phyloP scores from a whole-genome alignment of 148 eudicot species.

The Camellia lanceoleosa region DNA sequence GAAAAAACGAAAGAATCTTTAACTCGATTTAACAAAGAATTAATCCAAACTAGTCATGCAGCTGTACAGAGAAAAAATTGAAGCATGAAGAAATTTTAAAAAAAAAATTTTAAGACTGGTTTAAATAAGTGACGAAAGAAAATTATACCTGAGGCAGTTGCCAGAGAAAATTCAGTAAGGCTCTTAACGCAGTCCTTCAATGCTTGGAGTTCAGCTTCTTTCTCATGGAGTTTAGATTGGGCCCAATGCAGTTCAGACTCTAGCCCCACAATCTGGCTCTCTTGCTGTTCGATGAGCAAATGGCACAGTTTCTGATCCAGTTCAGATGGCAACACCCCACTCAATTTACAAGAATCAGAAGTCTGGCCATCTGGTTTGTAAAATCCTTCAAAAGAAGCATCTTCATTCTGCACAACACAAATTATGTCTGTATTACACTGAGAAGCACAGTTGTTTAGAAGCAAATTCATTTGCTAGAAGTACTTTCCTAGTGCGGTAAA shows the following conservation, averaged over 20 bases:
- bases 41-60: not conserved
- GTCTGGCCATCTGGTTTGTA: conserved; percentile 18
- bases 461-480: not conserved
- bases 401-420: conserved; percentile 24
- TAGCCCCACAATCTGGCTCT: conserved; percentile 53
- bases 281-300: conserved; percentile 59
- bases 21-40: not conserved
- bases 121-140: not conserved
- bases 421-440: not conserved
- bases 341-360: conserved; percentile 21
- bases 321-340: conserved; percentile 49
- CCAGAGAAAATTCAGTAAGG: conserved; percentile 53
- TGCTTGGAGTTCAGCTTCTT: conserved; percentile 69
- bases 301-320: conserved; percentile 56
- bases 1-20: not conserved
- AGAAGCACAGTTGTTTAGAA: not conserved
- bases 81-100: no score
- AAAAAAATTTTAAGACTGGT: not conserved
- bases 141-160: conserved; percentile 41
- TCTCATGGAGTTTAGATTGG: conserved; percentile 54
- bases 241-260: conserved; percentile 56
- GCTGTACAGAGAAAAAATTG: not conserved
- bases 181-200: conserved; percentile 68
- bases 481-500: not conserved
- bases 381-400: conserved; percentile 26